Conservation (phyloP, 441 rosid species). For the Monsonia emarginata region DNA sequence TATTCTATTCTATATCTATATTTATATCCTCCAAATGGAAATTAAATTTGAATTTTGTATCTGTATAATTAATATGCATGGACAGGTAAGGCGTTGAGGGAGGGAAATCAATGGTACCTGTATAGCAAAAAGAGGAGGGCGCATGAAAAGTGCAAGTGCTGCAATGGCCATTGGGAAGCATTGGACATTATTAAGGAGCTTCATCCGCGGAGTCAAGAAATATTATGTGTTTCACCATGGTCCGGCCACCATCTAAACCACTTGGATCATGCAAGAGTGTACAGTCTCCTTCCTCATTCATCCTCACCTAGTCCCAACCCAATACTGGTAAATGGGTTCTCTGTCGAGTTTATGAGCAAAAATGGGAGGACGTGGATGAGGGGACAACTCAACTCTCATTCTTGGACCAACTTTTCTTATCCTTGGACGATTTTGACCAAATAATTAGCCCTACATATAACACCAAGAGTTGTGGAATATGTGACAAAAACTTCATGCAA, state of each 20-base stretch:
- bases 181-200: constrained; percentile 40
- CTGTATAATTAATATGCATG: too few relatives aligned
- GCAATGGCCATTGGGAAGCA: constrained; percentile 69
- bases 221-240: constrained; percentile 38
- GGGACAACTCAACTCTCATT: constrained; percentile 70
- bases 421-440: constrained; percentile 83
- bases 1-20: neutral
- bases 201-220: constrained; percentile 63
- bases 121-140: constrained; percentile 54
- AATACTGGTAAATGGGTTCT: constrained; percentile 76
- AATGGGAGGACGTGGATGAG: constrained; percentile 30
- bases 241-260: constrained; percentile 35
- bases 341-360: constrained; percentile 67
- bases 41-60: neutral
- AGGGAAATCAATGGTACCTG: constrained; percentile 73
- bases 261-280: constrained; percentile 83
- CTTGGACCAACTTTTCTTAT: constrained; percentile 80
- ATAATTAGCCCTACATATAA: too few relatives aligned
- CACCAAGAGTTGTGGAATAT: too few relatives aligned
- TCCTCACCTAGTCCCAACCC: constrained; percentile 19
- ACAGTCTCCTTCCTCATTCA: constrained; percentile 40
- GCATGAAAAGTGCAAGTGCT: too few relatives aligned
- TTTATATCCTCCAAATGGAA: neutral
- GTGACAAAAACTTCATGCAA: too few relatives aligned
- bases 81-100: constrained; percentile 67